A percentile compares a stretch with the other conserved stretches of the same genome.
These are phyloP conservation scores for Nidularia pulvinata DNA, from an alignment of 768 basidiomycete genomes.

Conservation along the genomic window DNA sequence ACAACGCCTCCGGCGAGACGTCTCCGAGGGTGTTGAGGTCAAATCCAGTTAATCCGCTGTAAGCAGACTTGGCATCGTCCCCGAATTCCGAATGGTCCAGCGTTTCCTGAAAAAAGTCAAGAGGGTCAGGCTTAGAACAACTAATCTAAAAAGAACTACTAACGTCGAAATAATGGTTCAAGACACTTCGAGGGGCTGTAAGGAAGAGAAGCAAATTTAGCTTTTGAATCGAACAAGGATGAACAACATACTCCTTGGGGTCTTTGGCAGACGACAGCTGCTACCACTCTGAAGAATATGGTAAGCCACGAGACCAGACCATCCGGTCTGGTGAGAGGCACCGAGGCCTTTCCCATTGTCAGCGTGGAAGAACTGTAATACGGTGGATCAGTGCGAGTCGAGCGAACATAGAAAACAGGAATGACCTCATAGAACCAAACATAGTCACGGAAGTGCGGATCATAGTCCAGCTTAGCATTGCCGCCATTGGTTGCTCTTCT, in stretches of 20 bases:
- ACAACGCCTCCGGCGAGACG: conserved; percentile 71
- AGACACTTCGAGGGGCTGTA: conserved; percentile 82
- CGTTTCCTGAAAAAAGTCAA: conserved; percentile 60
- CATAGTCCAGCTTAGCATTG: conserved; percentile 81
- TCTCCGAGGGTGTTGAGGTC: conserved; percentile 65
- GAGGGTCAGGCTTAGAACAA: conserved; percentile 2
- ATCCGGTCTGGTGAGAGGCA: conserved; percentile 98
- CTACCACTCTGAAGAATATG: conserved; percentile 91
- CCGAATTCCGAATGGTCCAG: conserved; percentile 77
- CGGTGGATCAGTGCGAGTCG: neutral
- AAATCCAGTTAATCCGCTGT: conserved; percentile 56
- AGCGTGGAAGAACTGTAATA: conserved; percentile 86
- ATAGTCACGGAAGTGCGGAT: conserved; percentile 97
- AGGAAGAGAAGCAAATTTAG: conserved; percentile 2
- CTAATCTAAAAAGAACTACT: conserved; percentile 20
- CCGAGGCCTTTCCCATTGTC: conserved; percentile 93
- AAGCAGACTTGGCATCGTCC: conserved; percentile 65
- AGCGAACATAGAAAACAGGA: conserved; percentile 7
- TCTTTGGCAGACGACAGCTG: conserved; percentile 89
- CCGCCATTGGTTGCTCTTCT: conserved; percentile 92
- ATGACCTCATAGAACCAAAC: conserved; percentile 92
- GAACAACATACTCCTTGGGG: conserved; percentile 78
- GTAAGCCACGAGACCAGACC: conserved; percentile 92
- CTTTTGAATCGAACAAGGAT: neutral
- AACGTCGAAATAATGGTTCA: conserved; percentile 95